Conservation (phyloP, 208 protist species). For the Strigomonas culicis region DNA sequence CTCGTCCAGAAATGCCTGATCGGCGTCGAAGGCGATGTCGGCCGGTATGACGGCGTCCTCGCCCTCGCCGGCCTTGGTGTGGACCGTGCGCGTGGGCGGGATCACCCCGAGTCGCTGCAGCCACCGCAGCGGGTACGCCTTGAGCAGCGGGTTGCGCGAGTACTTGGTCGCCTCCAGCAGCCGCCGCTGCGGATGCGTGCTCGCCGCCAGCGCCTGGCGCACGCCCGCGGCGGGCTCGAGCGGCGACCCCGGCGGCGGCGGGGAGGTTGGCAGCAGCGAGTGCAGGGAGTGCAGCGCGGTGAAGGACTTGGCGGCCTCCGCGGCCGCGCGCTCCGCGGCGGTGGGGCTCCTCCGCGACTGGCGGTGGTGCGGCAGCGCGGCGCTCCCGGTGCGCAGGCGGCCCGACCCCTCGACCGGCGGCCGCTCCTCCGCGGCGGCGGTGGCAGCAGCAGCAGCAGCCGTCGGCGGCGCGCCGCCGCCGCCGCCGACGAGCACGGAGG, state of each 20-base stretch:
- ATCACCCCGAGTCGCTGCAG: conserved; percentile 14
- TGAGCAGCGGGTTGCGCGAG: conserved; percentile 12
- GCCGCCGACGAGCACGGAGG: neutral
- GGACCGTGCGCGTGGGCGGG: neutral
- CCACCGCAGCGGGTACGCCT: conserved; percentile 13
- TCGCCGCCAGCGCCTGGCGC: neutral
- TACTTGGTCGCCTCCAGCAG: conserved; percentile 6
- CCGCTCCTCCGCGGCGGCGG: neutral
- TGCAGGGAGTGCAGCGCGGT: conserved; percentile 8
- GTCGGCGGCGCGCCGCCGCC: neutral
- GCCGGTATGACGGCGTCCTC: conserved; percentile 3
- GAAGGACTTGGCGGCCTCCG: neutral
- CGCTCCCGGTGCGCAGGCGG: neutral
- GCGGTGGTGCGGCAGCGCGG: too few relatives aligned
- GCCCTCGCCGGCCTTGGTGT: neutral
- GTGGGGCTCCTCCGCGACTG: neutral
- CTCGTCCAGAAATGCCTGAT: neutral
- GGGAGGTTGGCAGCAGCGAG: neutral
- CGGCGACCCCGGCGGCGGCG: neutral
- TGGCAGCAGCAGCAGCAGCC: too few relatives aligned
- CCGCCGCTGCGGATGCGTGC: neutral
- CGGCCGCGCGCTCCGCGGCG: neutral
- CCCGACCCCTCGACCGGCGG: neutral
- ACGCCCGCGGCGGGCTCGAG: neutral
- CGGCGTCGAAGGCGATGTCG: conserved; percentile 4